Evolutionary conservation across 2,329 filamentous ascomycete species (phyloP).

Genomic region (Calonectria henricotiae): DNA sequence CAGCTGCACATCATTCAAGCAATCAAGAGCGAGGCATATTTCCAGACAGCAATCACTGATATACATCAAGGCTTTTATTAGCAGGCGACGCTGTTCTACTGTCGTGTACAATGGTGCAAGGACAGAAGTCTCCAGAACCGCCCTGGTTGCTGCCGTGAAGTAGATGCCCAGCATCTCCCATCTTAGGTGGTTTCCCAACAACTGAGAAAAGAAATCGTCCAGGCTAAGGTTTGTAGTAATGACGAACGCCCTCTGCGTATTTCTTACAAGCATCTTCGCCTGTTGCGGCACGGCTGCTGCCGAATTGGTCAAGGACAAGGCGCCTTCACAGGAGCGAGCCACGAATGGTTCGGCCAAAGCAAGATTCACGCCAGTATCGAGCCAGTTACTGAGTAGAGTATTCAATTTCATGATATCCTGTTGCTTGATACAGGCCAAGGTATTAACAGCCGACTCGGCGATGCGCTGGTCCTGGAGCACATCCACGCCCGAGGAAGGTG

Average conservation of each 20-base stretch:
- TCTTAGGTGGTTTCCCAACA: slow-evolving; percentile 30
- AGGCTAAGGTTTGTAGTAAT: neutral
- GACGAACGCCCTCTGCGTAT: slow-evolving; percentile 16
- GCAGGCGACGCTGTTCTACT: slow-evolving; percentile 15
- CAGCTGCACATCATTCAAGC: slow-evolving; percentile 63
- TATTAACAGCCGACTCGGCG: slow-evolving; percentile 22
- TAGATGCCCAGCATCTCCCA: slow-evolving; percentile 34
- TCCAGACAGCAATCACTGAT: slow-evolving; percentile 36
- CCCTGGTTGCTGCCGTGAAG: slow-evolving; percentile 27
- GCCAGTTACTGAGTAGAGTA: slow-evolving; percentile 11
- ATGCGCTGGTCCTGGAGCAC: slow-evolving; percentile 24
- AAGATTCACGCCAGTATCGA: slow-evolving; percentile 29
- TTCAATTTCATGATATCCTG: slow-evolving; percentile 14
- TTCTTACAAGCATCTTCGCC: slow-evolving; percentile 19
- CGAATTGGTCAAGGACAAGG: slow-evolving; percentile 7
- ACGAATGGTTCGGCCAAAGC: slow-evolving; percentile 33
- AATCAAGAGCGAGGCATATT: slow-evolving; percentile 44
- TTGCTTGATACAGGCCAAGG: slow-evolving; percentile 16
- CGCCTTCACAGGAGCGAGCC: slow-evolving; percentile 24
- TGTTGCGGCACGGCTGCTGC: neutral
- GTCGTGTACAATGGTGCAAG: slow-evolving; percentile 23
- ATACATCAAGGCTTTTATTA: slow-evolving; percentile 27
- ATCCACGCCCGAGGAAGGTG: slow-evolving; percentile 5
- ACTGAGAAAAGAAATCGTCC: slow-evolving; percentile 24
- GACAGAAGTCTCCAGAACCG: slow-evolving; percentile 17